phyloP scores from a whole-genome alignment of 768 basidiomycete species.

The Trametes cingulata region DNA sequence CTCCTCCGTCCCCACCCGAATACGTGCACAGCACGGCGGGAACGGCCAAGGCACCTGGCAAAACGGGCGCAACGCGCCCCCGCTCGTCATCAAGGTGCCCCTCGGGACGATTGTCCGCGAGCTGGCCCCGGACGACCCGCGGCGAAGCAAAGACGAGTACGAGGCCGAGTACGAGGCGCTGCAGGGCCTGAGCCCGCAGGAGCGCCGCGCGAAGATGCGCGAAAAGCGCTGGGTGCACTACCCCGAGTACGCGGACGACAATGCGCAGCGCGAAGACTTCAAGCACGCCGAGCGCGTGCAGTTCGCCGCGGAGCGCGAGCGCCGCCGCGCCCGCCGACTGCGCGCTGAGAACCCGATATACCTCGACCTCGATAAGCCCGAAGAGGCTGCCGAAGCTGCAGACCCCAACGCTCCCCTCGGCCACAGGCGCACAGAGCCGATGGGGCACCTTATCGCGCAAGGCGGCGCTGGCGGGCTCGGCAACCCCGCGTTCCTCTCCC shows the following conservation, averaged over 20 bases:
- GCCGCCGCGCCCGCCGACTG: slow-evolving; percentile 47
- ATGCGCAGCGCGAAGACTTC: slow-evolving; percentile 64
- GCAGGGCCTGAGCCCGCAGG: slow-evolving; percentile 46
- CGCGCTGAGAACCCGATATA: slow-evolving; percentile 44
- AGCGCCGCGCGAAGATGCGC: slow-evolving; percentile 60
- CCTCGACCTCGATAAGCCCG: slow-evolving; percentile 64
- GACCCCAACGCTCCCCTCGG: slow-evolving; percentile 63
- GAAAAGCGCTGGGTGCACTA: slow-evolving; percentile 80
- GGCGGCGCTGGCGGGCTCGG: slow-evolving; percentile 86
- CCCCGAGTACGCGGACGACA: slow-evolving; percentile 62
- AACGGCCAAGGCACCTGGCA: slow-evolving; percentile 86
- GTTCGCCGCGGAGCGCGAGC: slow-evolving; percentile 62
- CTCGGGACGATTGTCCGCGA: slow-evolving; percentile 88
- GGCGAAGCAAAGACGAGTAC: slow-evolving; percentile 67
- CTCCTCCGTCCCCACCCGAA: slow-evolving; percentile 64
- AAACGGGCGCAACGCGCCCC: slow-evolving; percentile 74
- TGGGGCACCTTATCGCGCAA: slow-evolving; percentile 66
- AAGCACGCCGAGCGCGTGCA: slow-evolving; percentile 66
- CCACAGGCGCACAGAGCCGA: slow-evolving; percentile 47
- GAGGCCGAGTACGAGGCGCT: slow-evolving; percentile 68
- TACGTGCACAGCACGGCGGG: slow-evolving; percentile 65
- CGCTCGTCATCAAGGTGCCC: slow-evolving; percentile 79
- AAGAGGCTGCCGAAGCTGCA: slow-evolving; percentile 39
- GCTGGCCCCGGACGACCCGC: slow-evolving; percentile 63
- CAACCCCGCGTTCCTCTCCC: slow-evolving; percentile 81